These are phyloP conservation scores for Raffaelea arxii DNA, from an alignment of 2,329 filamentous ascomycete genomes.

Conservation along the genomic window DNA sequence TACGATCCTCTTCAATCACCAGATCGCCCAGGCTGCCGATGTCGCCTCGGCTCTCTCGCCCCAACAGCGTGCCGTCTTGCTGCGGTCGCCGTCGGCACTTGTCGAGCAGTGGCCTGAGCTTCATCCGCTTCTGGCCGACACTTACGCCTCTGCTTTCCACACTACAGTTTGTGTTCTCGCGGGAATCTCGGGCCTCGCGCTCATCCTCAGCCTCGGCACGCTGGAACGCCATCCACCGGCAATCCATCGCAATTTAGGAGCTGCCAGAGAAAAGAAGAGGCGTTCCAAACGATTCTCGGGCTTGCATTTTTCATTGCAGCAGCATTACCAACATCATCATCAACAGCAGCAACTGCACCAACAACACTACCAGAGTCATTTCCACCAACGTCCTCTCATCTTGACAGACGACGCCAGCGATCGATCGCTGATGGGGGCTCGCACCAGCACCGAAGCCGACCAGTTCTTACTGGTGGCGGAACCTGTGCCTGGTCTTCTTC, in stretches of 20 bases:
- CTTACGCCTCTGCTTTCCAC: slow-evolving; percentile 13
- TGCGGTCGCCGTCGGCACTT: slow-evolving; percentile 13
- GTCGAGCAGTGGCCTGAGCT: slow-evolving; percentile 13
- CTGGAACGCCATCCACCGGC: slow-evolving; percentile 13
- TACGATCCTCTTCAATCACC: slow-evolving; percentile 46
- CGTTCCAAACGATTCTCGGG: too few species aligned
- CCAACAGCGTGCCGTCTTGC: slow-evolving; percentile 12
- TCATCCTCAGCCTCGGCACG: slow-evolving; percentile 13
- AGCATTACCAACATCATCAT: not conserved
- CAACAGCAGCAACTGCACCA: not conserved
- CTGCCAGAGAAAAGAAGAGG: slow-evolving; percentile 6
- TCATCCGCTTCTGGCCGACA: slow-evolving; percentile 8
- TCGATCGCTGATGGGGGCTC: too few species aligned
- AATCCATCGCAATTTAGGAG: slow-evolving; percentile 12
- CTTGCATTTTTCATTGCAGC: too few species aligned
- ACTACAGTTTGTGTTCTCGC: slow-evolving; percentile 11
- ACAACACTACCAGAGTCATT: slow-evolving; percentile 5
- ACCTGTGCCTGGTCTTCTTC: too few species aligned
- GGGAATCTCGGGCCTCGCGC: slow-evolving; percentile 8
- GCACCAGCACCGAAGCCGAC: too few species aligned
- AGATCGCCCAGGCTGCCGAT: slow-evolving; percentile 21
- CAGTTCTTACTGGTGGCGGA: too few species aligned
- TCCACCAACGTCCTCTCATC: slow-evolving; percentile 5
- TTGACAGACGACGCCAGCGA: not conserved
- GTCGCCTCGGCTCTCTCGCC: slow-evolving; percentile 5